Percentiles rank a stretch among this genome's conserved stretches.
Evolutionary conservation across 768 basidiomycete species (phyloP).

Genomic region (Tylopilus sp.): DNA sequence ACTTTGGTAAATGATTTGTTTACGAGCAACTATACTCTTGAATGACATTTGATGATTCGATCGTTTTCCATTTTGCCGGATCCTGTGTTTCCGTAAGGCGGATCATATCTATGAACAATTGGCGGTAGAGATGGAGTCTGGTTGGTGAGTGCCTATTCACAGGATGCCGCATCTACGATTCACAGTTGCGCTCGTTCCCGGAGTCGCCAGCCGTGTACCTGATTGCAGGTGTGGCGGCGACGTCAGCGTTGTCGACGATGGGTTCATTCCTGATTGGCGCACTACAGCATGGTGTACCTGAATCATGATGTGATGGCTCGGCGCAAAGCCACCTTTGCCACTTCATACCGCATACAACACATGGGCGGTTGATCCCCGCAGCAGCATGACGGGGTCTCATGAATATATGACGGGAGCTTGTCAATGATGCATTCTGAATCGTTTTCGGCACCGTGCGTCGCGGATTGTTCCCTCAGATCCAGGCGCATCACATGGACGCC

Average conservation of each 20-base stretch:
- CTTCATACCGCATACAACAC: background rate
- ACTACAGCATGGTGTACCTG: background rate
- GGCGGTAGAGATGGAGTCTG: background rate
- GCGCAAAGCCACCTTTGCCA: background rate
- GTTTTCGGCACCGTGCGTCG: background rate
- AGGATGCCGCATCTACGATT: background rate
- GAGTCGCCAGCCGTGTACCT: background rate
- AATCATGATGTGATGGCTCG: background rate
- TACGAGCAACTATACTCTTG: conserved; percentile 21
- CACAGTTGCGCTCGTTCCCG: background rate
- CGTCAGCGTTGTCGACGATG: background rate
- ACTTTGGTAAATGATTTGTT: conserved; percentile 21
- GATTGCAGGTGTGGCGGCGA: background rate
- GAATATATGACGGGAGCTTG: background rate
- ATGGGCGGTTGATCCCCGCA: background rate
- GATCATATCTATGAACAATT: conserved; percentile 10
- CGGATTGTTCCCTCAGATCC: too few species aligned
- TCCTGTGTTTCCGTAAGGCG: background rate
- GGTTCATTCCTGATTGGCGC: background rate
- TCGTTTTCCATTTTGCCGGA: conserved; percentile 12
- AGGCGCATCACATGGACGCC: too few species aligned
- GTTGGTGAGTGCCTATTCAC: background rate
- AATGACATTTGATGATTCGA: conserved; percentile 24
- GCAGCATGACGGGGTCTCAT: background rate
- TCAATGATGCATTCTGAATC: too few species aligned